Evolutionary conservation across 78 protist genomes (phyloP).

Genomic region (Dictyostelium brefeldianum): DNA sequence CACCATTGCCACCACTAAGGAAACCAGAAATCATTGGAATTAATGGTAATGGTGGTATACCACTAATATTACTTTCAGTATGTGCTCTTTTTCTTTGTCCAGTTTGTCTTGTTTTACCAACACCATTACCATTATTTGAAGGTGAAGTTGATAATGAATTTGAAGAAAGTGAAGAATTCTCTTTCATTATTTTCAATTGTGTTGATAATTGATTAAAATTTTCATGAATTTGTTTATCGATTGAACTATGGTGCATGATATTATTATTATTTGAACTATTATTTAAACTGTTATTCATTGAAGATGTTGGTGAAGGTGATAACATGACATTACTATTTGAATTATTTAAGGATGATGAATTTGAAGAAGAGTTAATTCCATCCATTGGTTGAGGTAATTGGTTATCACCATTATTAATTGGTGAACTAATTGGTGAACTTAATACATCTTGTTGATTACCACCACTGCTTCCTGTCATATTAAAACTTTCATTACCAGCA

Average conservation of each 20-base stretch:
- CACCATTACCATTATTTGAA: background rate
- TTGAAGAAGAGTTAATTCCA: background rate
- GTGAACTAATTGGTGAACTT: slow-evolving; percentile 8
- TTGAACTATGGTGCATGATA: slow-evolving; percentile 6
- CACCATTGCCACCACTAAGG: too few species aligned
- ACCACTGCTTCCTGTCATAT: too few species aligned
- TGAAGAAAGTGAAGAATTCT: background rate
- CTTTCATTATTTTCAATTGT: slow-evolving; percentile 30
- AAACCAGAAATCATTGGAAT: slow-evolving; percentile 15
- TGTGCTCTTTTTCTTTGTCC: slow-evolving; percentile 13
- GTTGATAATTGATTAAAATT: slow-evolving; percentile 48
- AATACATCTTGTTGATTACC: background rate
- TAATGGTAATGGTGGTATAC: slow-evolving; percentile 45
- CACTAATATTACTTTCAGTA: slow-evolving; percentile 1
- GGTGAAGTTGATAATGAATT: background rate
- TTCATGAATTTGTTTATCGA: slow-evolving; percentile 53
- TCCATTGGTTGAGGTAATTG: background rate
- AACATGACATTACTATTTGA: background rate
- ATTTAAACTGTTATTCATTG: slow-evolving; percentile 12
- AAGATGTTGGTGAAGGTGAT: background rate
- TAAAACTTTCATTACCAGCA: too few species aligned
- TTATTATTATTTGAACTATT: slow-evolving; percentile 17
- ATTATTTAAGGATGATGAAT: background rate
- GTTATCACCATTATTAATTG: background rate
- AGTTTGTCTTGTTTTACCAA: background rate